Evolutionary conservation across 1,284 basidiomycete genomes (phyloP).

Genomic region (Puccinia hordei): DNA sequence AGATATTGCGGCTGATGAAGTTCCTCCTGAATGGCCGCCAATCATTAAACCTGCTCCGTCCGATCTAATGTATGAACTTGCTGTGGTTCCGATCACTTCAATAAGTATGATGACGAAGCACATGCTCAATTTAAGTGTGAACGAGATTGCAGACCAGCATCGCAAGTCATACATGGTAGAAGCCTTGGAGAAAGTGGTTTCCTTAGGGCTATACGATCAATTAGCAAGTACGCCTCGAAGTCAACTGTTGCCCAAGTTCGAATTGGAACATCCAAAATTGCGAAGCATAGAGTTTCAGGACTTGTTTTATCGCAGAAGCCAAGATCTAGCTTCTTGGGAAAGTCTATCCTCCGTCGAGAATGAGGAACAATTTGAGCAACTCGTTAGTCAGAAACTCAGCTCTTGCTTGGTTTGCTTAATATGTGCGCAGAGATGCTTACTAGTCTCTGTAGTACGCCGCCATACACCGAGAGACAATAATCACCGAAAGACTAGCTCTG

Average conservation of each 20-base stretch:
- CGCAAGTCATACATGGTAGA: constrained; percentile 69
- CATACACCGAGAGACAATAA: constrained; percentile 26
- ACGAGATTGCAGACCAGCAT: constrained; percentile 69
- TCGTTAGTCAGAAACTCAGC: not conserved
- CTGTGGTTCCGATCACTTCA: constrained; percentile 71
- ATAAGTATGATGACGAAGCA: constrained; percentile 71
- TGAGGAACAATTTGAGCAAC: constrained; percentile 32
- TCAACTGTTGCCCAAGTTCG: constrained; percentile 50
- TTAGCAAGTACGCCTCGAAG: constrained; percentile 59
- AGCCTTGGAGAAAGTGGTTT: constrained; percentile 59
- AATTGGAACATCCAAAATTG: constrained; percentile 75
- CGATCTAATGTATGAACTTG: constrained; percentile 71
- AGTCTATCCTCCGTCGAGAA: constrained; percentile 52
- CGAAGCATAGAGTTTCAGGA: constrained; percentile 92
- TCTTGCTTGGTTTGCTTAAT: not conserved
- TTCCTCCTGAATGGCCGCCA: constrained; percentile 67
- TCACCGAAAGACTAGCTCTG: constrained; percentile 64
- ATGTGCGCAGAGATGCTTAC: not conserved
- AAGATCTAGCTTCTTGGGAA: constrained; percentile 62
- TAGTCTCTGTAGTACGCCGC: constrained; percentile 8
- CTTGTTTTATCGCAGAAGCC: constrained; percentile 68
- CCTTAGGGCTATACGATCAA: constrained; percentile 61
- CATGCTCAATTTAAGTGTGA: constrained; percentile 69
- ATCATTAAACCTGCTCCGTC: constrained; percentile 63
- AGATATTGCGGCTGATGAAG: constrained; percentile 64